Evolutionary conservation across 75 land plant species (phyloP).

Genomic region (Ceratopteris richardii): DNA sequence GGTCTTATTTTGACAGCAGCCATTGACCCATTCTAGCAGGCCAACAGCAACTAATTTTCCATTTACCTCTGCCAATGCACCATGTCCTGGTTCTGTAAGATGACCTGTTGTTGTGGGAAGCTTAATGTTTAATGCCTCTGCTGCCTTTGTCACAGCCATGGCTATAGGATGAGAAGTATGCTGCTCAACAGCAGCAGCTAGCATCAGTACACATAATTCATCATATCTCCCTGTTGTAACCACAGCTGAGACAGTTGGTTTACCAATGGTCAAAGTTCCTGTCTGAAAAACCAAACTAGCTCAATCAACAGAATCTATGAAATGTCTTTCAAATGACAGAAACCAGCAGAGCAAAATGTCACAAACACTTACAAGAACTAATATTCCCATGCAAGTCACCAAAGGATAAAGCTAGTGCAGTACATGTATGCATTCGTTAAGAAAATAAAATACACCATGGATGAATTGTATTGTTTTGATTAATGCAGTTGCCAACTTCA

Average conservation of each 20-base stretch:
- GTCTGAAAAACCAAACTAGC: conserved; percentile 30
- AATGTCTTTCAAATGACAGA: neutral
- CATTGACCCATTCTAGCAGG: conserved; percentile 62
- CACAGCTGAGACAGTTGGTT: conserved; percentile 69
- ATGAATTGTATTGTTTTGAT: no score
- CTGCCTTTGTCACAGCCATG: conserved; percentile 64
- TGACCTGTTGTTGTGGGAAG: conserved; percentile 68
- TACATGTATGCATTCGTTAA: no score
- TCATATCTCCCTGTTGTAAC: conserved; percentile 32
- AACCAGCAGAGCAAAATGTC: no score
- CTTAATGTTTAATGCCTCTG: conserved; percentile 42
- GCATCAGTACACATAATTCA: conserved; percentile 48
- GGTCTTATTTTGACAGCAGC: conserved; percentile 39
- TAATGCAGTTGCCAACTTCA: no score
- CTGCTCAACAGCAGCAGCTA: conserved; percentile 96
- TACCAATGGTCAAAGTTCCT: conserved; percentile 95
- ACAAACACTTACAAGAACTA: no score
- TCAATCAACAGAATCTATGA: neutral
- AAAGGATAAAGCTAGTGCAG: no score
- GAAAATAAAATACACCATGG: no score
- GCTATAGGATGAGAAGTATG: conserved; percentile 92
- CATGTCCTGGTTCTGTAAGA: conserved; percentile 92
- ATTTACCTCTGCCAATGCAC: conserved; percentile 81
- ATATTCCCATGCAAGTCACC: no score
- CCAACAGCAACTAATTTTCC: conserved; percentile 86